A percentile compares a stretch with the other conserved stretches of the same genome.
Evolutionary conservation across 805 yeast species (phyloP).

Genomic region (Wickerhamiella parazyma): DNA sequence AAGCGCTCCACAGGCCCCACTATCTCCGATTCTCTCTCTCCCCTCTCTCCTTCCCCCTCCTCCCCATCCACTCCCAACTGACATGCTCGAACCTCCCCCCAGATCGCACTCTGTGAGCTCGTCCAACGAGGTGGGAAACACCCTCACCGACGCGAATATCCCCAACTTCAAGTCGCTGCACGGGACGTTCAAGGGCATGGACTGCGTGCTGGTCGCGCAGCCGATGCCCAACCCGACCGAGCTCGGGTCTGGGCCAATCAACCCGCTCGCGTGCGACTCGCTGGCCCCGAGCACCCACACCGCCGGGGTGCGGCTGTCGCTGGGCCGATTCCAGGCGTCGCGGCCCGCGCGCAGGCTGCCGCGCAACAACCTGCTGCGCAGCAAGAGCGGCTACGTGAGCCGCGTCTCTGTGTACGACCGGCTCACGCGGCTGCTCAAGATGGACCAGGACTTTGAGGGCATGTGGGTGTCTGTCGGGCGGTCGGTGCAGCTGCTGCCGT

Average conservation of each 20-base stretch:
- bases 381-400: constrained; percentile 28
- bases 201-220: constrained; percentile 25
- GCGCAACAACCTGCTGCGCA: constrained; percentile 25
- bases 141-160: background rate
- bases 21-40: no score
- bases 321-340: background rate
- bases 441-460: constrained; percentile 18
- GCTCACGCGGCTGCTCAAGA: constrained; percentile 24
- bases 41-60: background rate
- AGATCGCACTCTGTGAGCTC: constrained; percentile 1
- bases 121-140: constrained; percentile 7
- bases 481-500: constrained; percentile 26
- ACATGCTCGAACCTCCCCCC: constrained; percentile 6
- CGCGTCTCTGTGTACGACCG: constrained; percentile 27
- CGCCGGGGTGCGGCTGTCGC: constrained; percentile 13
- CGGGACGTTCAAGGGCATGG: constrained; percentile 22
- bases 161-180: constrained; percentile 15
- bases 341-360: constrained; percentile 20
- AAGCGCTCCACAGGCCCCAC: no score
- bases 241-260: constrained; percentile 23
- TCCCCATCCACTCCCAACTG: background rate
- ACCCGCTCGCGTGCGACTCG: constrained; percentile 27
- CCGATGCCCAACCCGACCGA: constrained; percentile 30
- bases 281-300: constrained; percentile 17
- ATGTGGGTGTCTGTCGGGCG: constrained; percentile 25